Evolutionary conservation across 1,284 basidiomycete genomes (phyloP), one percentile per base, ranked within the genome.

Genomic region (Boletus albobrunnescens): DNA sequence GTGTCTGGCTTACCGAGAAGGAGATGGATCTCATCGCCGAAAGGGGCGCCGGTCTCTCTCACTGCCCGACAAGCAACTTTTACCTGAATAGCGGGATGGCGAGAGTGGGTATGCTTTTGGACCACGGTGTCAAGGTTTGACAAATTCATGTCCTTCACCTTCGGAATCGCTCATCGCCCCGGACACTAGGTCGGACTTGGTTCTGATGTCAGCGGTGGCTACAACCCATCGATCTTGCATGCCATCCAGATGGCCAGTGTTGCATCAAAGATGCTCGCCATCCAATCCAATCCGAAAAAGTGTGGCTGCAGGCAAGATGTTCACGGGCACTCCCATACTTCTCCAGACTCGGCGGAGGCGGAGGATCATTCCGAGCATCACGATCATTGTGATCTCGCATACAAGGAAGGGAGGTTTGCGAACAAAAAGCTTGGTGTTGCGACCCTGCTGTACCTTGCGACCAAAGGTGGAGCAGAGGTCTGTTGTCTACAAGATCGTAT

Each of bases 61-160:
- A 98, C 67, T 98, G 94, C 64, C 94, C 95, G 14, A 87, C 85
- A 28, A 92, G 87, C 59, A 99, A 98, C 65, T 87, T 95, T 63
- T 90, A 96, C 69, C 63, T 98, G 47, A 78, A 84, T 33, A 92
- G 88, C 52, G 94, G 94, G 5, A 76, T 88, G 22, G 87, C 91
- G 2, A 79, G 78, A 19, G 79, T 98, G 10, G 88, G 87, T 4
- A 72, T 78, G 56, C 82, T 90, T 67, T 74, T 96, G 19, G 91
- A 95, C 64, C 71, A 70, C 45, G 92, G 91, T 1, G 79, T 97
- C 65, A 95, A 96, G 75, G 89, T 90, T 49, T 49, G 68, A 56
- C 14, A 3, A 36, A 16, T 40, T 53, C 33, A 40, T n/a, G 2
- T 31, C 13, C 3, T 24, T 43, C 24, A 13, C 24, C 17, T 35